Conservation (phyloP, 345 rosid species). For the Eutrema japonicum region DNA sequence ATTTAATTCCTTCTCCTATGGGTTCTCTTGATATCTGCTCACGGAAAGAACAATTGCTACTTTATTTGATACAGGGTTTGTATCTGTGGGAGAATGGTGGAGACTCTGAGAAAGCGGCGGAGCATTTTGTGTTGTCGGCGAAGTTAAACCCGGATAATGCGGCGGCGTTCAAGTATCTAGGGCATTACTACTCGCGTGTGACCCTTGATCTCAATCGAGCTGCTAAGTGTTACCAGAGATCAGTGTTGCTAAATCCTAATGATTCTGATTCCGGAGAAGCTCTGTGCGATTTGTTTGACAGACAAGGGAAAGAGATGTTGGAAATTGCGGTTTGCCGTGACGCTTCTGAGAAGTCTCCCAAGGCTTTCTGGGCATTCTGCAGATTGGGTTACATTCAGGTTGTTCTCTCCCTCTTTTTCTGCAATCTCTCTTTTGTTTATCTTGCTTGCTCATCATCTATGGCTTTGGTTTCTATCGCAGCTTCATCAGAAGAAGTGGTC, state of each 20-base stretch:
- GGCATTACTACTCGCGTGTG: slow-evolving; percentile 65
- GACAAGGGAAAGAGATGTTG: slow-evolving; percentile 70
- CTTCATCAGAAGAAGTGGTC: slow-evolving; percentile 78
- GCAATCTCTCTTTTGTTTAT: not conserved
- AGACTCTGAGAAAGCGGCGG: slow-evolving; percentile 66
- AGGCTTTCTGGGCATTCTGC: slow-evolving; percentile 94
- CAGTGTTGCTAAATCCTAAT: slow-evolving; percentile 63
- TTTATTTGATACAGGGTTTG: slow-evolving; percentile 59
- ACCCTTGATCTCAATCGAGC: slow-evolving; percentile 68
- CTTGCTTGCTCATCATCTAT: not conserved
- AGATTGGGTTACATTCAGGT: slow-evolving; percentile 86
- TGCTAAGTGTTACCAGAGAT: slow-evolving; percentile 89
- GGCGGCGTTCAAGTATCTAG: slow-evolving; percentile 72
- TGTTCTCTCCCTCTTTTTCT: slow-evolving; percentile 4
- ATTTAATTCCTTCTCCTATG: not conserved
- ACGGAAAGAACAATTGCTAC: not conserved
- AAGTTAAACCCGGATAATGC: slow-evolving; percentile 72
- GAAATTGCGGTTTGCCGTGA: slow-evolving; percentile 74
- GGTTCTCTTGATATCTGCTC: slow-evolving; percentile 1
- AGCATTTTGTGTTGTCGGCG: slow-evolving; percentile 71
- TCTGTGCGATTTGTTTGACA: slow-evolving; percentile 76
- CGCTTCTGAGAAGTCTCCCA: slow-evolving; percentile 79
- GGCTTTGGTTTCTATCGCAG: slow-evolving; percentile 30
- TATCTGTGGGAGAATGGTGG: slow-evolving; percentile 61
- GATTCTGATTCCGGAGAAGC: slow-evolving; percentile 84